Base-by-base conservation (phyloP, 148 eudicot species). In the Rhododendron ovatum region DNA sequence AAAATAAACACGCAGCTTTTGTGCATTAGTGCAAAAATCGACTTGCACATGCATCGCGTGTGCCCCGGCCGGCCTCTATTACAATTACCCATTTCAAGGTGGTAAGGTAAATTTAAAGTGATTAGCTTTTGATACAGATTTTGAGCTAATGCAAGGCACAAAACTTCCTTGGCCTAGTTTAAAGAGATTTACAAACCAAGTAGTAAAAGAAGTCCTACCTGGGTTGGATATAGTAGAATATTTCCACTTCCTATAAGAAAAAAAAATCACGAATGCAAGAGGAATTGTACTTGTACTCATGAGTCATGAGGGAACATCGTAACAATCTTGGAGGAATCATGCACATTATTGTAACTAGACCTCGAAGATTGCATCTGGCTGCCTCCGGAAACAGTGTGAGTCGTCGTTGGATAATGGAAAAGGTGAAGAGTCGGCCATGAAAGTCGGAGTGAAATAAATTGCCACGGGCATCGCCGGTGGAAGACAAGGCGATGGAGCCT, bases 401-500 rank as follows among this genome's bases (percentile, higher is more conserved):
- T 71, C 30, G 4, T 77, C 80, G 1, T 43, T 20, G 6, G 51
- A 43, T 41, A 33, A n/a, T 4, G 63, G 48, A 8, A 61, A 30
- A 14, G 33, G 9, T 80, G 73, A 61, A 78, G 55, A 22, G 14
- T 69, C 30, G 65, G n/a, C 5, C 28, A 41, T 20, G 11, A 83
- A 53, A 81, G 30, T 10, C 5, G 80, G 85, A 74, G 82, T 7
- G 14, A 59, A 45, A 71, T 43, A 82, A 2, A 76, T 74, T 37
- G 88, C 53, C 33, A 75, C 77, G 0, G 88, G 88, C 82, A 74
- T 86, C 39, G 1, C 75, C 0, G 48, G 1, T 14, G 88, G 88
- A 11, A 86, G 80, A 59, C 0, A 22, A 20, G 88, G 88, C 63
- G 65, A 61, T 74, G 85, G 50, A 86, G 85, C 50, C 35, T 82